Percentiles rank a stretch among this genome's conserved stretches.
Conservation (phyloP, 2,329 filamentous ascomycete species). For the Myriangium duriaei region DNA sequence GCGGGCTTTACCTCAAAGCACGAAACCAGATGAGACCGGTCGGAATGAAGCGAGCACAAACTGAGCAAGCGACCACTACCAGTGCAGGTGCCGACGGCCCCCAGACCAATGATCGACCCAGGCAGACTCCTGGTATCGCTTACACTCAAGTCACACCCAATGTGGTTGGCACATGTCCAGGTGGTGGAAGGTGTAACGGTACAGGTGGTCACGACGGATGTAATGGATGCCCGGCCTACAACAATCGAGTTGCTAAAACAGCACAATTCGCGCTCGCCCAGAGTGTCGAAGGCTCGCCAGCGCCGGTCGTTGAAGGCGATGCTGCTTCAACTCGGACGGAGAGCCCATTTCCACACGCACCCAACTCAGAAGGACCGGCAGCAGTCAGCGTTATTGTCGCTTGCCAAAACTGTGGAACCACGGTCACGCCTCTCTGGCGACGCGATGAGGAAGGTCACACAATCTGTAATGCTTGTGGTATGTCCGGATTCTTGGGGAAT, state of each 20-base stretch:
- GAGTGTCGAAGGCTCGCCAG: conserved; percentile 13
- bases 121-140: conserved; percentile 41
- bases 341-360: conserved; percentile 11
- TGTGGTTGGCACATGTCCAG: conserved; percentile 78
- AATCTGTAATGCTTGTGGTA: conserved; percentile 97
- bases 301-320: conserved; percentile 1
- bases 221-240: conserved; percentile 91
- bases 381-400: conserved; percentile 63
- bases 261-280: conserved; percentile 53
- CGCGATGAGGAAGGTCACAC: conserved; percentile 89
- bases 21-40: conserved; percentile 84
- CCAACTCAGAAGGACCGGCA: conserved; percentile 10
- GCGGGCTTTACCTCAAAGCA: conserved; percentile 86
- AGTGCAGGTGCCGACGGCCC: conserved; percentile 1
- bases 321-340: conserved; percentile 5
- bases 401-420: conserved; percentile 94
- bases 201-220: conserved; percentile 92
- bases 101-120: conserved; percentile 15
- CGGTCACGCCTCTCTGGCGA: conserved; percentile 90
- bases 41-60: conserved; percentile 64
- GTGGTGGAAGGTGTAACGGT: conserved; percentile 88
- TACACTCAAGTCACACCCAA: conserved; percentile 68
- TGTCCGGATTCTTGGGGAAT: conserved; percentile 25
- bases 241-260: conserved; percentile 87
- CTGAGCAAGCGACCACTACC: conserved; percentile 20